A percentile compares a stretch with the other conserved stretches of the same genome.
Evolutionary conservation across 352 stramenopile species (phyloP).

Genomic region (Salisapilia sapeloensis): DNA sequence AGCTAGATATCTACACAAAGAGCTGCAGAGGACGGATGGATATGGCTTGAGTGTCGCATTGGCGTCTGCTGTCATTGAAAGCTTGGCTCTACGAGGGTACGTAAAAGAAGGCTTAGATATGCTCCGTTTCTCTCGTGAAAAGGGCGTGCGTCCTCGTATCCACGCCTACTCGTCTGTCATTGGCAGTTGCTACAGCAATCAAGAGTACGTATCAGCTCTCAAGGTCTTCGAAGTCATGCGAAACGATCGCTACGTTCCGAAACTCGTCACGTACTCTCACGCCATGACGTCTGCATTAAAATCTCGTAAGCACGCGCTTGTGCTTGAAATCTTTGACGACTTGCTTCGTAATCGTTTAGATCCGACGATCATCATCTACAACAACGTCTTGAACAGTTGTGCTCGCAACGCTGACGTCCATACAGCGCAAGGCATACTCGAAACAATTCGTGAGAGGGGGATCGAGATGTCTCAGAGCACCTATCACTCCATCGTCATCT

Average conservation of each 20-base stretch:
- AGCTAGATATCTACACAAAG: conserved; percentile 29
- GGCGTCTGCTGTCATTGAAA: conserved; percentile 42
- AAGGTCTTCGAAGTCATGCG: conserved; percentile 78
- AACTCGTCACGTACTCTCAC: conserved; percentile 69
- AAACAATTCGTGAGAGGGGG: conserved; percentile 31
- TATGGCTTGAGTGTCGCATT: conserved; percentile 19
- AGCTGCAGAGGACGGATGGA: conserved; percentile 17
- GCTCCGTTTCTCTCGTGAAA: conserved; percentile 40
- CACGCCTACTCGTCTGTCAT: conserved; percentile 70
- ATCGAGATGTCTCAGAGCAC: conserved; percentile 58
- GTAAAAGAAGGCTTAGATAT: conserved; percentile 39
- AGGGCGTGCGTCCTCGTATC: conserved; percentile 60
- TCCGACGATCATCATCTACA: conserved; percentile 65
- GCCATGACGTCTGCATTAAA: conserved; percentile 71
- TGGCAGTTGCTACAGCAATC: conserved; percentile 57
- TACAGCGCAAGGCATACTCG: conserved; percentile 45
- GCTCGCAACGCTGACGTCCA: conserved; percentile 50
- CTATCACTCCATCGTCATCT: conserved; percentile 70
- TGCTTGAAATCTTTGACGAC: conserved; percentile 81
- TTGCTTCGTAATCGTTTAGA: conserved; percentile 63
- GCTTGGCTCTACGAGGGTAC: conserved; percentile 21
- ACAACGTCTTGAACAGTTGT: conserved; percentile 76
- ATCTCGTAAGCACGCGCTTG: conserved; percentile 53
- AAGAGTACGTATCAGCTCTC: conserved; percentile 47
- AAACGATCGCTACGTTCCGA: conserved; percentile 66